phyloP scores from a whole-genome alignment of 805 yeast species.

The Scheffersomyces stipitis region DNA sequence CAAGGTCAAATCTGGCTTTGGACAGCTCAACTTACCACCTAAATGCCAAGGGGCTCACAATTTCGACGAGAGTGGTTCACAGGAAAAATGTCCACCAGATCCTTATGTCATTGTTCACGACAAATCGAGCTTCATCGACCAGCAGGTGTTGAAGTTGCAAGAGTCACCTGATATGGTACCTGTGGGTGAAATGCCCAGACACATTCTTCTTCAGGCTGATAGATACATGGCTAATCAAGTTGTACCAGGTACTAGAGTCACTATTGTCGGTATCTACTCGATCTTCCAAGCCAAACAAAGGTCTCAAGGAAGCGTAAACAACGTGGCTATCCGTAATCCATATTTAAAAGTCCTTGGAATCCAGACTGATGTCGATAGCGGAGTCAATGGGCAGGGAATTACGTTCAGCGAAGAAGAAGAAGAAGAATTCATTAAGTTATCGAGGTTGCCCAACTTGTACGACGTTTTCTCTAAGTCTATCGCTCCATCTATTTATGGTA shows the following conservation, averaged over 20 bases:
- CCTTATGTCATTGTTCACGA: conserved; percentile 95
- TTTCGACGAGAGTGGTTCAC: conserved; percentile 44
- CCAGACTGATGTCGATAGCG: conserved; percentile 75
- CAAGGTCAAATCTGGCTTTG: conserved; percentile 65
- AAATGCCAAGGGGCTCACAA: conserved; percentile 53
- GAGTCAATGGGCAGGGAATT: conserved; percentile 54
- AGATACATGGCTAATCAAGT: conserved; percentile 86
- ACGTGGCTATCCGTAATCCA: conserved; percentile 93
- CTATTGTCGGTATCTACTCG: conserved; percentile 88
- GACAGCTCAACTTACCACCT: conserved; percentile 66
- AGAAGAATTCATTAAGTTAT: conserved; percentile 78
- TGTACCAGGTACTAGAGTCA: conserved; percentile 93
- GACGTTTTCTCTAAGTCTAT: conserved; percentile 83
- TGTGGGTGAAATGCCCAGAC: conserved; percentile 98
- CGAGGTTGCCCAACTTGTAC: conserved; percentile 82
- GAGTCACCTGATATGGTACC: conserved; percentile 99
- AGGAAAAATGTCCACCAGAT: conserved; percentile 76
- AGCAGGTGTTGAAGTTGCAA: conserved; percentile 89
- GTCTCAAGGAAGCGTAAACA: conserved; percentile 34
- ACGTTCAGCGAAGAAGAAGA: conserved; percentile 91
- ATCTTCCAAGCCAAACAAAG: conserved; percentile 72
- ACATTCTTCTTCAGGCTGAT: conserved; percentile 82
- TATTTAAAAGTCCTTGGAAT: conserved; percentile 85
- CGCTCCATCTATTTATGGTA: conserved; percentile 97
- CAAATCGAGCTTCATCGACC: conserved; percentile 90